A percentile compares a stretch with the other conserved stretches of the same genome.
These are phyloP conservation scores for Hordeum pubiflorum DNA, from an alignment of 202 grass and related monocot species.

Conservation along the genomic window DNA sequence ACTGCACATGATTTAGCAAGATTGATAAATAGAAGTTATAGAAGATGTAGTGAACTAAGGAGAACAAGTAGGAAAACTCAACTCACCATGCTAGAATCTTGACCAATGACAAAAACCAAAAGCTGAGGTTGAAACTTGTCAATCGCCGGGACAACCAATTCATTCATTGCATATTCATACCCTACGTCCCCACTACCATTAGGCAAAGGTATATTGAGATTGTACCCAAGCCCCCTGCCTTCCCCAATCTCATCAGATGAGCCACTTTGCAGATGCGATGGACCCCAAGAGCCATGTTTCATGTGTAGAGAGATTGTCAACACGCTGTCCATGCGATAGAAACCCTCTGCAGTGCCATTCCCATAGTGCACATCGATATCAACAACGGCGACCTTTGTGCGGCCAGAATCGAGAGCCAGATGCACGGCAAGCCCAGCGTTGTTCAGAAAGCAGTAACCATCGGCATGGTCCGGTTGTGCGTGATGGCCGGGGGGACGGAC, in stretches of 20 bases:
- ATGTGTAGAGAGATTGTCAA: conserved; percentile 83
- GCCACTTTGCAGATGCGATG: conserved; percentile 61
- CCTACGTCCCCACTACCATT: conserved; percentile 82
- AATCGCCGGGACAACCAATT: conserved; percentile 63
- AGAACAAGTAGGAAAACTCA: not conserved
- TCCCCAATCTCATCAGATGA: conserved; percentile 61
- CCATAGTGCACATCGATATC: conserved; percentile 89
- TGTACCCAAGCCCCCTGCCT: conserved; percentile 71
- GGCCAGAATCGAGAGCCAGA: conserved; percentile 57
- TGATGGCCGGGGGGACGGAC: conserved; percentile 81
- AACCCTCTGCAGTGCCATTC: conserved; percentile 73
- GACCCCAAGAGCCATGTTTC: conserved; percentile 82
- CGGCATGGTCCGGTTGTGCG: conserved; percentile 54
- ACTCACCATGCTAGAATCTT: conserved; percentile 85
- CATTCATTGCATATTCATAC: conserved; percentile 69
- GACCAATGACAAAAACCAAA: conserved; percentile 66
- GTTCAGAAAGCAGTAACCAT: conserved; percentile 94
- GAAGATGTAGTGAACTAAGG: not conserved
- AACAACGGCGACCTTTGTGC: conserved; percentile 41
- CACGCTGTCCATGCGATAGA: conserved; percentile 53
- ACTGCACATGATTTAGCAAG: not conserved
- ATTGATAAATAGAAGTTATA: not conserved
- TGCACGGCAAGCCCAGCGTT: conserved; percentile 69
- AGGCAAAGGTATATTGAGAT: conserved; percentile 89
- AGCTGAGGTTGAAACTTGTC: conserved; percentile 58